phyloP scores from a whole-genome alignment of 2,329 filamentous ascomycete species.

The Aspergillus calidoustus region DNA sequence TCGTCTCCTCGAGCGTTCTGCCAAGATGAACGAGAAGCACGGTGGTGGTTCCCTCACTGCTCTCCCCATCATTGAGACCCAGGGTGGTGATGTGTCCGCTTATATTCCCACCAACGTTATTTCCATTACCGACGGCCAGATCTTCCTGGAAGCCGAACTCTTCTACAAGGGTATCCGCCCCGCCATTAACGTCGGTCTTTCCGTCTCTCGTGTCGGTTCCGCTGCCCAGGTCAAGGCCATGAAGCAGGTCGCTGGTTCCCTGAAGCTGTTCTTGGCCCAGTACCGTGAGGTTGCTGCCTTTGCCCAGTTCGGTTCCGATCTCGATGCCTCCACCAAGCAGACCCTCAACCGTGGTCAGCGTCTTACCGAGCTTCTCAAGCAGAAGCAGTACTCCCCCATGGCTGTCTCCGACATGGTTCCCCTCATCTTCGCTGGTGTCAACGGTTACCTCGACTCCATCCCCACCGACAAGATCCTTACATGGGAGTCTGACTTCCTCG shows the following conservation, averaged over 20 bases:
- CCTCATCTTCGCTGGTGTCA: constrained; percentile 98
- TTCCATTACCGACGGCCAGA: constrained; percentile 99
- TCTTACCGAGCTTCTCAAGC: constrained; percentile 97
- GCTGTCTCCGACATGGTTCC: constrained; percentile 99
- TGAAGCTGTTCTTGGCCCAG: constrained; percentile 99
- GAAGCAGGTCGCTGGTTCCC: constrained; percentile 99
- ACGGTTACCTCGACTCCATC: constrained; percentile 86
- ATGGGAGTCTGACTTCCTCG: constrained; percentile 95
- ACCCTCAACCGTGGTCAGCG: constrained; percentile 97
- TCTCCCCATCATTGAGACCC: constrained; percentile 97
- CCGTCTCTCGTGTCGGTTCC: constrained; percentile 99
- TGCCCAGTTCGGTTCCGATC: constrained; percentile 99
- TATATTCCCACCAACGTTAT: constrained; percentile 99
- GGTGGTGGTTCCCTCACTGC: constrained; percentile 97
- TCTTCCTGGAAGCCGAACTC: constrained; percentile 98
- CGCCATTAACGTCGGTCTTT: constrained; percentile 99
- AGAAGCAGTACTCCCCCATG: constrained; percentile 99
- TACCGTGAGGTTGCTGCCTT: constrained; percentile 99
- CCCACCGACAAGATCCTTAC: constrained; percentile 88
- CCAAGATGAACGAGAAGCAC: constrained; percentile 97
- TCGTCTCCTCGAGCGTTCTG: constrained; percentile 97
- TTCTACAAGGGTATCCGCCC: constrained; percentile 99
- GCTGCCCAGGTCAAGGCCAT: constrained; percentile 99
- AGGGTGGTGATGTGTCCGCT: constrained; percentile 99
- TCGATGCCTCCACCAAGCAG: constrained; percentile 99